Conservation (phyloP, 1,284 basidiomycete species). For the Sporisorium iseilematis-ciliati region DNA sequence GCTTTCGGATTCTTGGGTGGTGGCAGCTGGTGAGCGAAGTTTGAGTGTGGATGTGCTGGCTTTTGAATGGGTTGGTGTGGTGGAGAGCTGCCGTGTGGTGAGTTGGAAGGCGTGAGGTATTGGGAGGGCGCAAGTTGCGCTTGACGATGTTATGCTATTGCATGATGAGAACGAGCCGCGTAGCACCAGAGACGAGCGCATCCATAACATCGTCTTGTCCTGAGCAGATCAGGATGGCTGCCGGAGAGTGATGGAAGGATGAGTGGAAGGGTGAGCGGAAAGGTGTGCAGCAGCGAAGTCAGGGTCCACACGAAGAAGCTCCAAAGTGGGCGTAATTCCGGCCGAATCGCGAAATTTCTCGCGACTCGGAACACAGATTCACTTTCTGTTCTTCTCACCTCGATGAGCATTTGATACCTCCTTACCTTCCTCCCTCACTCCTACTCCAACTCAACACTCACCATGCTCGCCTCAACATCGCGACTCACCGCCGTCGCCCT, state of each 20-base stretch:
- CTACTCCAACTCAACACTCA: not conserved
- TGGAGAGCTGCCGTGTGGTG: not conserved
- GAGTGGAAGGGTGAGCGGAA: not conserved
- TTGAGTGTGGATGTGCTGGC: not conserved
- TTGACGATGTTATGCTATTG: not conserved
- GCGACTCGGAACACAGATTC: conserved; percentile 5
- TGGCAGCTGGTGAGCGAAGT: not conserved
- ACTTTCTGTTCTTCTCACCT: not conserved
- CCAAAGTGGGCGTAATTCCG: conserved; percentile 1
- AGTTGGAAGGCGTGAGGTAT: not conserved
- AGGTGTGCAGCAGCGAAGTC: not conserved
- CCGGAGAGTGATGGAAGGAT: not conserved
- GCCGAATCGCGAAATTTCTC: conserved; percentile 8
- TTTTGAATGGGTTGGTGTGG: not conserved
- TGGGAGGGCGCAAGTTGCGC: not conserved
- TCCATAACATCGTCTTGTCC: conserved; percentile 4
- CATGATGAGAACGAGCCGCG: not conserved
- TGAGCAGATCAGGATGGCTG: not conserved
- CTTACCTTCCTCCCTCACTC: not conserved
- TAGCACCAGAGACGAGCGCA: not conserved
- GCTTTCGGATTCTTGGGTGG: conserved; percentile 17
- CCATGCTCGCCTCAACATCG: conserved; percentile 35
- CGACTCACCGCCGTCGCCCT: conserved; percentile 10
- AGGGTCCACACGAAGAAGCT: not conserved
- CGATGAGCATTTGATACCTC: not conserved